Evolutionary conservation across 163 green algal genomes (phyloP).

Genomic region (Chloromonas sp.): DNA sequence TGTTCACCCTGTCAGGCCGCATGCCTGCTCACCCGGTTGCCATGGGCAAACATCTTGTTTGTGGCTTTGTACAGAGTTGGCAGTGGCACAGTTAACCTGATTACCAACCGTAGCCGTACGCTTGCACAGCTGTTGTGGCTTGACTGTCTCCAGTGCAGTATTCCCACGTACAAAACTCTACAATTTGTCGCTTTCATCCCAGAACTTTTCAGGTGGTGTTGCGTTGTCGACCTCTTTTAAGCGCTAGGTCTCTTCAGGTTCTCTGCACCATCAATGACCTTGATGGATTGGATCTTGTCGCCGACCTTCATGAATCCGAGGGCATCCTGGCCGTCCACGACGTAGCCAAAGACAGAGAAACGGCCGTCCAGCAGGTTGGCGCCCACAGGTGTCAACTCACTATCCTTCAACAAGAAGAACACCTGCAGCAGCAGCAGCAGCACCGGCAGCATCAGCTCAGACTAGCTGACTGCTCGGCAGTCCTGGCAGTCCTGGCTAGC

Average conservation of each 20-base stretch:
- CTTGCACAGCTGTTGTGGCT: no score
- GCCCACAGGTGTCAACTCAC: constrained; percentile 90
- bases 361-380: constrained; percentile 95
- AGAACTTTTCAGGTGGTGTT: no score
- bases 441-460: background rate
- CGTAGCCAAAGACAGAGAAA: constrained; percentile 97
- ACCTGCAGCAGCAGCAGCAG: constrained; percentile 44
- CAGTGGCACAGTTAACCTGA: no score
- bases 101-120: no score
- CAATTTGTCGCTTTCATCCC: no score
- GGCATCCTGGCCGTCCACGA: constrained; percentile 74
- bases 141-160: no score
- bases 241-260: background rate
- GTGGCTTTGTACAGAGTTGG: no score
- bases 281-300: constrained; percentile 91
- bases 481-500: background rate
- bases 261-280: constrained; percentile 64
- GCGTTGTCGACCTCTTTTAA: no score
- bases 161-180: no score
- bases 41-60: no score
- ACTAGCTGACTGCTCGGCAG: background rate
- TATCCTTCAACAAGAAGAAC: constrained; percentile 97
- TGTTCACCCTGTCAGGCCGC: no score
- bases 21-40: no score
- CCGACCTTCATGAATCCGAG: constrained; percentile 83